phyloP scores from a whole-genome alignment of 2,329 filamentous ascomycete species.

The Chaetothyriales sp. region DNA sequence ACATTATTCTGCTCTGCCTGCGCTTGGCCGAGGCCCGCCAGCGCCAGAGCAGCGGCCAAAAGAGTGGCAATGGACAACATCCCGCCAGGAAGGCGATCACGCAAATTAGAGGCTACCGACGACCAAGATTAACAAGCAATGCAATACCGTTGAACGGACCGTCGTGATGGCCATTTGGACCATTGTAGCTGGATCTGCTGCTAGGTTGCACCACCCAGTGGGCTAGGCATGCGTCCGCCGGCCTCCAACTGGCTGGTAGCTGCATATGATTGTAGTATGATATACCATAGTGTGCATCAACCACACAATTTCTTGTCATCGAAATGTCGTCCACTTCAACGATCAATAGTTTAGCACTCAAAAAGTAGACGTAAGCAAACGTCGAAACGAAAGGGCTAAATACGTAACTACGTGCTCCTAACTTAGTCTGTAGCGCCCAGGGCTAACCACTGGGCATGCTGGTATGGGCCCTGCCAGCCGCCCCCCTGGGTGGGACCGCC shows the following conservation, averaged over 20 bases:
- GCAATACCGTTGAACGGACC: not conserved
- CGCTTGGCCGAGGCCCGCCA: not conserved
- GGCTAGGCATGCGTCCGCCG: not conserved
- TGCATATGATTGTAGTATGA: not conserved
- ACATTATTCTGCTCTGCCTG: conserved; percentile 1
- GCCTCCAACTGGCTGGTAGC: not conserved
- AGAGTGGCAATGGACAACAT: not conserved
- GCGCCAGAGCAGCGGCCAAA: not conserved
- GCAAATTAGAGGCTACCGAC: not conserved
- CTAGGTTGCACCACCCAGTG: not conserved
- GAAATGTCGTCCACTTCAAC: not conserved
- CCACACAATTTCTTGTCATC: not conserved
- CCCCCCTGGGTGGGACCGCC: too few relatives aligned
- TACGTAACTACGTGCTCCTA: too few relatives aligned
- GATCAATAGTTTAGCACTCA: not conserved
- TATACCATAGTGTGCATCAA: not conserved
- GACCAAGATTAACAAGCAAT: too few relatives aligned
- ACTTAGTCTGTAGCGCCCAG: too few relatives aligned
- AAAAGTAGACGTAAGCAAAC: not conserved
- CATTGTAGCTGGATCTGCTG: too few relatives aligned
- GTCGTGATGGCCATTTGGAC: not conserved
- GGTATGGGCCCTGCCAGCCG: too few relatives aligned
- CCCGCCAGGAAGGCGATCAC: not conserved
- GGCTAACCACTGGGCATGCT: too few relatives aligned
- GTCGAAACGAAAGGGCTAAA: too few relatives aligned